A percentile compares a stretch with the other conserved stretches of the same genome.
These are phyloP conservation scores for Boletus rubropictus DNA, from an alignment of 768 basidiomycete species.

Conservation along the genomic window DNA sequence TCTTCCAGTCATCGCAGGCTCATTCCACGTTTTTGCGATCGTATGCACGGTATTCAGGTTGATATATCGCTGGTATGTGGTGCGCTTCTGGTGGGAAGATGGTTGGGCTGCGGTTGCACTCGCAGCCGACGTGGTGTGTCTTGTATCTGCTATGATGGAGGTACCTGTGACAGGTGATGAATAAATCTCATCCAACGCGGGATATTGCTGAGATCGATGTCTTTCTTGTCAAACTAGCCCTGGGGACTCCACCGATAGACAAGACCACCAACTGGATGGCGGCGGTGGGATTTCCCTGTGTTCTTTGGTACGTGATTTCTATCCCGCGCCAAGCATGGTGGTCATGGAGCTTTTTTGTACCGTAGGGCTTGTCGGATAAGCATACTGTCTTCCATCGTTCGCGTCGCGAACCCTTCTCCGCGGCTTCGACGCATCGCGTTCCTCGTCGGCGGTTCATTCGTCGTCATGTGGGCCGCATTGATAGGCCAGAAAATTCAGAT, in stretches of 20 bases:
- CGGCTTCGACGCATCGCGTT: conserved; percentile 1
- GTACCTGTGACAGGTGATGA: conserved; percentile 1
- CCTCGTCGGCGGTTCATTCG: conserved; percentile 12
- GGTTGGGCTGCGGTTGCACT: conserved; percentile 22
- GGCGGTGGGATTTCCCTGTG: conserved; percentile 10
- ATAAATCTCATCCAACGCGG: no score
- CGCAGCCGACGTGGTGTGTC: conserved; percentile 10
- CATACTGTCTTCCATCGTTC: conserved; percentile 22
- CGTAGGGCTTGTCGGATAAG: conserved; percentile 25
- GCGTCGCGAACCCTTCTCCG: conserved; percentile 10
- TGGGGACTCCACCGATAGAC: neutral
- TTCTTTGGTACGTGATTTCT: conserved; percentile 16
- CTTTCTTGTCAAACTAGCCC: neutral
- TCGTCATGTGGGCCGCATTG: conserved; percentile 22
- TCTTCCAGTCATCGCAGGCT: conserved; percentile 11
- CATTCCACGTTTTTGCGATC: conserved; percentile 21
- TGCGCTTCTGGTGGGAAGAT: conserved; percentile 30
- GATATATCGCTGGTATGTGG: conserved; percentile 15
- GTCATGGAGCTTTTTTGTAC: neutral
- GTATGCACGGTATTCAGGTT: conserved; percentile 22
- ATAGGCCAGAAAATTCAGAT: conserved; percentile 13
- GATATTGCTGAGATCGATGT: neutral
- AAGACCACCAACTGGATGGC: conserved; percentile 8
- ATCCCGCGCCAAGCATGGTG: no score
- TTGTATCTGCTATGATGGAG: conserved; percentile 9